Evolutionary conservation across 352 stramenopile genomes (phyloP).

Genomic region (Phytophthora pini): DNA sequence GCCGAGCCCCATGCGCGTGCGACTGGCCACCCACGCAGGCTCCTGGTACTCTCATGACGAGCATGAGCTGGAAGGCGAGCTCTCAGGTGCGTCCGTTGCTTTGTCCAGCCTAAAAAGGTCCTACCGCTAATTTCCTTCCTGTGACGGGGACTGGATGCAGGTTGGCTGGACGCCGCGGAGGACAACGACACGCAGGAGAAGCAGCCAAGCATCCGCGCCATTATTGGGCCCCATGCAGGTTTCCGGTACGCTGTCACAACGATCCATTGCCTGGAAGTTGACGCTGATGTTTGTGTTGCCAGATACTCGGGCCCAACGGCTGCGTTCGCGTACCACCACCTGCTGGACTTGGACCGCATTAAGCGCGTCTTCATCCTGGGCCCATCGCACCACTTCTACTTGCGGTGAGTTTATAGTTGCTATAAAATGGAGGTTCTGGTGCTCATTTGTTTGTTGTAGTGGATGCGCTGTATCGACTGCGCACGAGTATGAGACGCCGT

Average conservation of each 20-base stretch:
- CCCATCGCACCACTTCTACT: conserved; percentile 96
- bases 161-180: conserved; percentile 58
- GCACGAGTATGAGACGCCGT: conserved; percentile 92
- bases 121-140: neutral
- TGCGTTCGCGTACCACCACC: conserved; percentile 92
- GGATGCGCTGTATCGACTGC: conserved; percentile 88
- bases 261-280: neutral
- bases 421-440: neutral
- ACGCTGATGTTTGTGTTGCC: neutral
- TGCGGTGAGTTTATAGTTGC: conserved; percentile 60
- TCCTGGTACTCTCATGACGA: conserved; percentile 86
- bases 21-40: conserved; percentile 76
- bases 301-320: conserved; percentile 95
- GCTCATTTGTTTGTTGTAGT: conserved; percentile 33
- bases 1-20: conserved; percentile 50
- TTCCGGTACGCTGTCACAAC: conserved; percentile 50
- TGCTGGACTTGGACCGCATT: conserved; percentile 74
- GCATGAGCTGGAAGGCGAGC: conserved; percentile 62
- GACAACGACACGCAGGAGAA: conserved; percentile 45
- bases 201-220: conserved; percentile 59
- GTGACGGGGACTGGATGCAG: conserved; percentile 36
- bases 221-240: conserved; percentile 90
- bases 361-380: conserved; percentile 94
- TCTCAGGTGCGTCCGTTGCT: conserved; percentile 42
- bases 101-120: conserved; percentile 4